Evolutionary conservation across 2,329 filamentous ascomycete genomes (phyloP).

Genomic region (Pseudocercospora macadamiae): DNA sequence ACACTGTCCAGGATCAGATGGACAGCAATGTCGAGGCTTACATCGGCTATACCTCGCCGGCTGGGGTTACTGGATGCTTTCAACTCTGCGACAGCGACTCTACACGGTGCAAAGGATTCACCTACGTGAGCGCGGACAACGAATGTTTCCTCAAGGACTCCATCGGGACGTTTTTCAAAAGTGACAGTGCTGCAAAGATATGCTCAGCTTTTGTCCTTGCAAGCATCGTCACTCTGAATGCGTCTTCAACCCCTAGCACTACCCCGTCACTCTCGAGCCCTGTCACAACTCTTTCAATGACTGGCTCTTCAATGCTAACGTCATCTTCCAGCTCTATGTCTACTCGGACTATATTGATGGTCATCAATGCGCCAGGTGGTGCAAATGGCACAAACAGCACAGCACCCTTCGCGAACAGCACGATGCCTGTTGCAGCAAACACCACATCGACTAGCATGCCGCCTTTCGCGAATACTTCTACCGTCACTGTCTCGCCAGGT

Average conservation of each 20-base stretch:
- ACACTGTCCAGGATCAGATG: background rate
- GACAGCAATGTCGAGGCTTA: background rate
- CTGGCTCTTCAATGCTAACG: background rate
- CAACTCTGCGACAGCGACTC: background rate
- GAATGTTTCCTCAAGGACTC: background rate
- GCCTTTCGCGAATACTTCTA: background rate
- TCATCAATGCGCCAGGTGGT: too few species aligned
- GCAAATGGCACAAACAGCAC: too few species aligned
- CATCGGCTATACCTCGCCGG: background rate
- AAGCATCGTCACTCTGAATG: background rate
- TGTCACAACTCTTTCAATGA: too few species aligned
- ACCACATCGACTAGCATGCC: background rate
- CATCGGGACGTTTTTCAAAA: background rate
- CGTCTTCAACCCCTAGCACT: background rate
- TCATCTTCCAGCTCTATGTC: background rate
- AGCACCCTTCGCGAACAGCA: conserved; percentile 5
- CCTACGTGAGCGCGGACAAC: background rate
- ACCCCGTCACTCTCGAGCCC: background rate
- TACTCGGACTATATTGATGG: background rate
- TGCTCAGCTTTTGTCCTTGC: background rate
- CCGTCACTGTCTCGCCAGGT: background rate
- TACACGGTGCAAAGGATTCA: background rate
- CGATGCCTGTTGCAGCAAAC: too few species aligned
- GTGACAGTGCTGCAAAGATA: background rate
- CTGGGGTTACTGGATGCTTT: background rate